phyloP scores from a whole-genome alignment of 2,329 filamentous ascomycete genomes.

The Graphilbum fragrans region DNA sequence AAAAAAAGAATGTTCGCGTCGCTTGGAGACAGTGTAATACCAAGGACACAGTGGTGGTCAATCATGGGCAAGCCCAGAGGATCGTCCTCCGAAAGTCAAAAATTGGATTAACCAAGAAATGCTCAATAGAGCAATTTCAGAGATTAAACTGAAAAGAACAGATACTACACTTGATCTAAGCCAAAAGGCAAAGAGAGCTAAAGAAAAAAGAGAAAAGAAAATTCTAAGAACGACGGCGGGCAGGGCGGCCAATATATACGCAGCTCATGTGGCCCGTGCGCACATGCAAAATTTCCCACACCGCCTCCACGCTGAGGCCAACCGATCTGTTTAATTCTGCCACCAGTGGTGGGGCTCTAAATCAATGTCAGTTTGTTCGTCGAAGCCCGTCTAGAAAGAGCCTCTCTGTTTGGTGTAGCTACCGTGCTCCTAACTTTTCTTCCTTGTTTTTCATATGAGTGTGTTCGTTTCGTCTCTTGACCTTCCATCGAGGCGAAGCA shows the following conservation, averaged over 20 bases:
- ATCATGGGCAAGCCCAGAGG: slow-evolving; percentile 65
- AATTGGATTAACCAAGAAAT: slow-evolving; percentile 75
- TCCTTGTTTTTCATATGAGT: too few relatives aligned
- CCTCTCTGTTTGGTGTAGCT: too few relatives aligned
- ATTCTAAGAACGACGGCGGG: slow-evolving; percentile 6
- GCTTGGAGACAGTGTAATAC: slow-evolving; percentile 64
- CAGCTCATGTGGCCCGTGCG: not conserved
- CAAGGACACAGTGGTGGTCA: slow-evolving; percentile 56
- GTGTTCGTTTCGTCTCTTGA: too few relatives aligned
- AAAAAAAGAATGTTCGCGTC: slow-evolving; percentile 50
- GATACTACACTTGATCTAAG: slow-evolving; percentile 94
- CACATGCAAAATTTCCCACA: not conserved
- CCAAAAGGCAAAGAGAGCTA: slow-evolving; percentile 47
- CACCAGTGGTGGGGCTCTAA: too few relatives aligned
- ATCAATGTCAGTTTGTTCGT: too few relatives aligned
- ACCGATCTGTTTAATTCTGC: not conserved
- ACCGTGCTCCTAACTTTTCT: too few relatives aligned
- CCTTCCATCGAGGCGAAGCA: too few relatives aligned
- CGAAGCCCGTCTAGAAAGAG: too few relatives aligned
- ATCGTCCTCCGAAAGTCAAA: slow-evolving; percentile 41
- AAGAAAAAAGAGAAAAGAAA: slow-evolving; percentile 35
- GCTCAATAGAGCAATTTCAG: slow-evolving; percentile 68
- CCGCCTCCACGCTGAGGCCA: not conserved
- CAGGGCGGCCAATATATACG: not conserved
- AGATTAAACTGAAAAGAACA: slow-evolving; percentile 97